A percentile compares a stretch with the other conserved stretches of the same genome.
These are phyloP conservation scores for Aspergillus transmontanensis DNA, from an alignment of 2,329 filamentous ascomycete species.

Conservation along the genomic window DNA sequence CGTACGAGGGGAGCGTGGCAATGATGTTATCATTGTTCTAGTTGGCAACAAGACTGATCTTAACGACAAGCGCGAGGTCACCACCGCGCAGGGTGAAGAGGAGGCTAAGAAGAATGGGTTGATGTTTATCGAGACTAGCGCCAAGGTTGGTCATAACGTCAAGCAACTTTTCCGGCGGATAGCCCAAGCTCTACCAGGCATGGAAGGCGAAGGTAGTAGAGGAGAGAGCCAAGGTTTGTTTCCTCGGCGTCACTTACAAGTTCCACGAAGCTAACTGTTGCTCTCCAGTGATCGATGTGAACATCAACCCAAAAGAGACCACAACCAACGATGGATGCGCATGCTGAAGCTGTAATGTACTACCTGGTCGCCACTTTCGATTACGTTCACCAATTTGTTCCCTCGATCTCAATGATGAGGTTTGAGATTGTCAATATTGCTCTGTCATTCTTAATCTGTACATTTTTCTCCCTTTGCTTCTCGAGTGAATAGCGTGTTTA, in stretches of 20 bases:
- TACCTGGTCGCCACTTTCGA: slow-evolving; percentile 15
- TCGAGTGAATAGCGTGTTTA: slow-evolving; percentile 37
- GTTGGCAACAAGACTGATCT: slow-evolving; percentile 99
- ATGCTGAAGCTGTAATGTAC: slow-evolving; percentile 50
- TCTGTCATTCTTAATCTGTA: slow-evolving; percentile 39
- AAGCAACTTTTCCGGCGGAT: slow-evolving; percentile 97
- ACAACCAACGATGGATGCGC: slow-evolving; percentile 73
- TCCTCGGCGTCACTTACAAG: background rate
- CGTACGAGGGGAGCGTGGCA: slow-evolving; percentile 91
- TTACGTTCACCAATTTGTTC: slow-evolving; percentile 10
- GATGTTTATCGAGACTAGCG: slow-evolving; percentile 99
- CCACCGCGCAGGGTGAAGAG: slow-evolving; percentile 92
- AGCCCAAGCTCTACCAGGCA: slow-evolving; percentile 93
- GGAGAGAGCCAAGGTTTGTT: slow-evolving; percentile 78
- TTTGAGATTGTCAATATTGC: slow-evolving; percentile 41
- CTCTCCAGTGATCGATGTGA: slow-evolving; percentile 84
- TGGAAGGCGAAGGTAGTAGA: slow-evolving; percentile 86
- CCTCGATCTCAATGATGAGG: slow-evolving; percentile 28
- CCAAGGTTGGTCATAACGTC: slow-evolving; percentile 96
- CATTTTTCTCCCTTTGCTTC: slow-evolving; percentile 34
- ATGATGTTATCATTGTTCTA: slow-evolving; percentile 97
- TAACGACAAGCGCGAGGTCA: slow-evolving; percentile 97
- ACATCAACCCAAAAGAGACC: slow-evolving; percentile 71
- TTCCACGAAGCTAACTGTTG: slow-evolving; percentile 27
- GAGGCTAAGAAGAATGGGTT: slow-evolving; percentile 97